phyloP scores from a whole-genome alignment of 352 stramenopile genomes.

The Aphanomyces cochlioides region DNA sequence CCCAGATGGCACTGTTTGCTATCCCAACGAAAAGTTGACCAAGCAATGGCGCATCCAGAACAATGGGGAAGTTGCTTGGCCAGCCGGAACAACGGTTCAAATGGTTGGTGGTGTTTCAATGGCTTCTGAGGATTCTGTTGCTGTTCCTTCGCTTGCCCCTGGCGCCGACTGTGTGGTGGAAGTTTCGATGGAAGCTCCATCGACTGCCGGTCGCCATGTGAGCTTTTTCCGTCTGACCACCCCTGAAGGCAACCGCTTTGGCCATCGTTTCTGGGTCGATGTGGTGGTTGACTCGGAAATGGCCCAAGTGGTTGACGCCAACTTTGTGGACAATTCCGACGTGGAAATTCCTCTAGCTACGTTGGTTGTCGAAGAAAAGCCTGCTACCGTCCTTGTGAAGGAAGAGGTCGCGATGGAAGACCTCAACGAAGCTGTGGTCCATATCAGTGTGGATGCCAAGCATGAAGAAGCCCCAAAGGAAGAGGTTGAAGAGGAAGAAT shows the following conservation, averaged over 20 bases:
- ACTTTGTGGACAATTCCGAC: conserved; percentile 35
- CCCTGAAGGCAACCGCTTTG: conserved; percentile 75
- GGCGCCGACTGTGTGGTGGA: conserved; percentile 72
- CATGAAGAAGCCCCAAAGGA: neutral
- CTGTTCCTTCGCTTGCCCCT: conserved; percentile 62
- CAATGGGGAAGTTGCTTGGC: conserved; percentile 60
- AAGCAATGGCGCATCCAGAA: conserved; percentile 88
- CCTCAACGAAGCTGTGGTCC: neutral
- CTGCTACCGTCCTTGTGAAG: neutral
- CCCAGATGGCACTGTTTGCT: conserved; percentile 73
- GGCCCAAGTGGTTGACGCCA: conserved; percentile 33
- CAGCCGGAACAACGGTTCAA: conserved; percentile 56
- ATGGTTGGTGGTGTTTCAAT: conserved; percentile 74
- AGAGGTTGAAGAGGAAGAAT: neutral
- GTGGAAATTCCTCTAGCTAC: conserved; percentile 39
- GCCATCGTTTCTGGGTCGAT: conserved; percentile 86
- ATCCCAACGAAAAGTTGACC: conserved; percentile 61
- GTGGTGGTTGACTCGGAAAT: conserved; percentile 53
- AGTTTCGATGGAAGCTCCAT: conserved; percentile 61
- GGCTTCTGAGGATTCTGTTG: conserved; percentile 52
- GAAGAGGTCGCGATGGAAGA: neutral
- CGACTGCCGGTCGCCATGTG: conserved; percentile 70
- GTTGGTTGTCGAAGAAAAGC: conserved; percentile 35
- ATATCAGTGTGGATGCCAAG: neutral
- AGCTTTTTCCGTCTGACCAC: conserved; percentile 86